Conservation (phyloP, 768 basidiomycete genomes). For the Sutorius australiensis region DNA sequence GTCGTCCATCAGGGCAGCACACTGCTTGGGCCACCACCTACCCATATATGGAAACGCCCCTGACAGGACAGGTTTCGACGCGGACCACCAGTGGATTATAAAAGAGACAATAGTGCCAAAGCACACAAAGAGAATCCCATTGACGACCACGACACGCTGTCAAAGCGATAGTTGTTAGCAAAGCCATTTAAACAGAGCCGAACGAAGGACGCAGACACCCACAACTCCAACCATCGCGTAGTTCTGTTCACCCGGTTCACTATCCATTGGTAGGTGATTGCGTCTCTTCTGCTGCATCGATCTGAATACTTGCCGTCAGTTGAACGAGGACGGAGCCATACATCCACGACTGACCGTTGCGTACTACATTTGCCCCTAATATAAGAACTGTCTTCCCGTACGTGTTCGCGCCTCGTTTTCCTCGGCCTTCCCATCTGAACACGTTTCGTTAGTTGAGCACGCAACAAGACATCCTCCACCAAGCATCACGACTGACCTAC, state of each 20-base stretch:
- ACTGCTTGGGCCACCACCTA: constrained; percentile 12
- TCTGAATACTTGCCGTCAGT: not conserved
- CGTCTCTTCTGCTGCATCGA: not conserved
- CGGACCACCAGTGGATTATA: constrained; percentile 10
- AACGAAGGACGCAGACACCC: not conserved
- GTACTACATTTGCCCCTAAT: too few species aligned
- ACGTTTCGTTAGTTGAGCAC: too few species aligned
- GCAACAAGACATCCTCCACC: too few species aligned
- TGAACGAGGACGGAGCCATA: not conserved
- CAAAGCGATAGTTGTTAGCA: constrained; percentile 17
- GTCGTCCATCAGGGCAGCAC: not conserved
- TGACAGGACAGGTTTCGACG: constrained; percentile 16
- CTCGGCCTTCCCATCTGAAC: too few species aligned
- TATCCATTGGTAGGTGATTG: constrained; percentile 1
- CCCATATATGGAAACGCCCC: constrained; percentile 24
- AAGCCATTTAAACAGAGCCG: constrained; percentile 24
- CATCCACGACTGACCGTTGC: too few species aligned
- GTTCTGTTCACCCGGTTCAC: not conserved
- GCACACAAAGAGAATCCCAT: constrained; percentile 13
- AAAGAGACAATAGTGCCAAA: constrained; percentile 20
- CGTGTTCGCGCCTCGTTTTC: too few species aligned
- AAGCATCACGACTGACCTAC: not conserved
- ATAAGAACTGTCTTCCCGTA: too few species aligned
- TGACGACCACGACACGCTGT: constrained; percentile 1
- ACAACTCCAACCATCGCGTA: not conserved